Conservation (phyloP, 2,329 filamentous ascomycete species). For the Aspergillus sp. region DNA sequence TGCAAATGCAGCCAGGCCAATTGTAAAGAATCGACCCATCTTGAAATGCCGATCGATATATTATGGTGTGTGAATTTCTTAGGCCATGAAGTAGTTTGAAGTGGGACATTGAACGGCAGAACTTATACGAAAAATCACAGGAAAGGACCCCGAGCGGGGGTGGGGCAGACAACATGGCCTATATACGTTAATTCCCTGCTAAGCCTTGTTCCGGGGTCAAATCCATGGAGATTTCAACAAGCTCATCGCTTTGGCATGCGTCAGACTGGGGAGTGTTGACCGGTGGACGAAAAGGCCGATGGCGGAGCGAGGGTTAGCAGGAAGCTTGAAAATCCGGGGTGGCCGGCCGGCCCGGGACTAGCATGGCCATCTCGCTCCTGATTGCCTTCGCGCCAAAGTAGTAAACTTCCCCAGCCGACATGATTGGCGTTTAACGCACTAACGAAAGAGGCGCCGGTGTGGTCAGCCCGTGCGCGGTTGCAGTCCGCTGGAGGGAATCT, state of each 20-base stretch:
- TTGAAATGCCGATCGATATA: neutral
- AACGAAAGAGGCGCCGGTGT: neutral
- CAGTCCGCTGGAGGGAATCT: neutral
- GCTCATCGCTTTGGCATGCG: neutral
- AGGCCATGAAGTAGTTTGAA: neutral
- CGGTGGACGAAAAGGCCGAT: conserved; percentile 1
- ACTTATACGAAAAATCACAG: neutral
- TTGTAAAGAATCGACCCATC: conserved; percentile 17
- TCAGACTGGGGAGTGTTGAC: neutral
- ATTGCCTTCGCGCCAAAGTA: neutral
- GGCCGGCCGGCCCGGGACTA: conserved; percentile 13
- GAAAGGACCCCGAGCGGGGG: neutral
- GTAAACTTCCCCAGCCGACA: neutral
- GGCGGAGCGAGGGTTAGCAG: neutral
- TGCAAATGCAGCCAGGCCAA: conserved; percentile 15
- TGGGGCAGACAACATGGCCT: neutral
- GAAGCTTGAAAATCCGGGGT: conserved; percentile 16
- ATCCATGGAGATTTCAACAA: neutral
- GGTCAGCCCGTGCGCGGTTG: neutral
- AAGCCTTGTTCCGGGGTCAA: neutral
- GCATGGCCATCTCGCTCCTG: neutral
- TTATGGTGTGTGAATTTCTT: neutral
- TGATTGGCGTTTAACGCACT: conserved; percentile 7
- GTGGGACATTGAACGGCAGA: neutral
- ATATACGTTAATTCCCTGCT: neutral